Evolutionary conservation across 108 stramenopile genomes (phyloP).

Genomic region (Nitzschia inconspicua): DNA sequence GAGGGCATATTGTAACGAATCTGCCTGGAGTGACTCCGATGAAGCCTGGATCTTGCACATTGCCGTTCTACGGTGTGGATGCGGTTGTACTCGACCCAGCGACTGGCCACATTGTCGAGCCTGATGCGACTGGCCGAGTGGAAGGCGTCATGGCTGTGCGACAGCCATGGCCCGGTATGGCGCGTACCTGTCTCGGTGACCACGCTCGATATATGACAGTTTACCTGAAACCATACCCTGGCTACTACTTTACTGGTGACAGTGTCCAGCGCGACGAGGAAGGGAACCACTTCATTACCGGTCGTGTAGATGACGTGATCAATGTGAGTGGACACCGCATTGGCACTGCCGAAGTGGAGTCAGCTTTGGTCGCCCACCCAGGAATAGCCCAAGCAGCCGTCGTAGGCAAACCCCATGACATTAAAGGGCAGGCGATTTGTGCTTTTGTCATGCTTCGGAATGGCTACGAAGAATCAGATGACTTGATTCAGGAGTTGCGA

Average conservation of each 20-base stretch:
- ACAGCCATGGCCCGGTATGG: conserved; percentile 95
- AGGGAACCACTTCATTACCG: conserved; percentile 97
- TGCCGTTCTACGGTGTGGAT: conserved; percentile 92
- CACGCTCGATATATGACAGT: conserved; percentile 92
- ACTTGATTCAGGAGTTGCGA: conserved; percentile 79
- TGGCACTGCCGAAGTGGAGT: conserved; percentile 95
- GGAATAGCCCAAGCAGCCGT: conserved; percentile 93
- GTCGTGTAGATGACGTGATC: conserved; percentile 96
- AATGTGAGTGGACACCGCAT: conserved; percentile 97
- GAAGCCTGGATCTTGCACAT: conserved; percentile 94
- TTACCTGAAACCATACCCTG: conserved; percentile 93
- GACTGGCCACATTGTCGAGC: conserved; percentile 23
- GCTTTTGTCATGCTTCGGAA: conserved; percentile 77
- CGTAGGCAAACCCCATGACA: conserved; percentile 86
- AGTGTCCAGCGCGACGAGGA: conserved; percentile 89
- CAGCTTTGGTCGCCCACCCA: conserved; percentile 88
- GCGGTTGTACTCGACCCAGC: conserved; percentile 21
- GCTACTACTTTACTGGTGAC: conserved; percentile 98
- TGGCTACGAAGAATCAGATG: conserved; percentile 57
- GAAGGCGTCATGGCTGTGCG: conserved; percentile 93
- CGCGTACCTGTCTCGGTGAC: conserved; percentile 92
- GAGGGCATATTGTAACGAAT: conserved; percentile 95
- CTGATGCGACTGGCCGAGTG: conserved; percentile 46
- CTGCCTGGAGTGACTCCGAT: conserved; percentile 93
- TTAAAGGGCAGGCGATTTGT: conserved; percentile 88